phyloP scores from a whole-genome alignment of 441 rosid species.

The Flueggea neowawraea region DNA sequence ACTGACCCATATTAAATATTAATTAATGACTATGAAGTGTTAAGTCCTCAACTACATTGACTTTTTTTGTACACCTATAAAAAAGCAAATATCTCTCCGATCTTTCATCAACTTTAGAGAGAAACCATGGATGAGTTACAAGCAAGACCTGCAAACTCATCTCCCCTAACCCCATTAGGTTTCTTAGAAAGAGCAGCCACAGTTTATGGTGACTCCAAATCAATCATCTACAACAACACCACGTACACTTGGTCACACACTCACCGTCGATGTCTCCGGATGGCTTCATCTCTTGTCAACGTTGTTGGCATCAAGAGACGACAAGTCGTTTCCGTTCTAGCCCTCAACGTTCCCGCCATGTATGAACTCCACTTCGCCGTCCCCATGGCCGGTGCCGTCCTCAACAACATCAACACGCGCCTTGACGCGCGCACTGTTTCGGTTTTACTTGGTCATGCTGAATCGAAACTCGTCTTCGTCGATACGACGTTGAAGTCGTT shows the following conservation, averaged over 20 bases:
- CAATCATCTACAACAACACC: slow-evolving; percentile 52
- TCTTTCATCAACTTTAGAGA: no score
- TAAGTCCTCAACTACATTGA: no score
- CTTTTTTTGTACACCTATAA: no score
- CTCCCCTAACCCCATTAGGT: slow-evolving; percentile 61
- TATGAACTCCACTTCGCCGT: slow-evolving; percentile 88
- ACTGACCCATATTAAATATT: no score
- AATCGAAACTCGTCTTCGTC: slow-evolving; percentile 33
- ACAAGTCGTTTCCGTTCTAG: slow-evolving; percentile 67
- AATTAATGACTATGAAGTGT: no score
- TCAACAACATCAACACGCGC: slow-evolving; percentile 40
- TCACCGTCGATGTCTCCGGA: slow-evolving; percentile 57
- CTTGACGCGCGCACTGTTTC: slow-evolving; percentile 38
- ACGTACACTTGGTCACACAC: slow-evolving; percentile 72
- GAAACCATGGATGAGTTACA: slow-evolving; percentile 48
- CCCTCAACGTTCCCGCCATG: slow-evolving; percentile 74
- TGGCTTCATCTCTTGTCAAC: slow-evolving; percentile 59
- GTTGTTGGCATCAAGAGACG: slow-evolving; percentile 35
- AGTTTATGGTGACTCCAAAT: slow-evolving; percentile 64
- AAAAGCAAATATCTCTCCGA: no score
- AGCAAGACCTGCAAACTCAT: slow-evolving; percentile 46
- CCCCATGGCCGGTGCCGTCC: slow-evolving; percentile 67
- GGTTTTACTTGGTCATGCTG: slow-evolving; percentile 28
- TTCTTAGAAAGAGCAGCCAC: slow-evolving; percentile 72
- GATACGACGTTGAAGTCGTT: slow-evolving; percentile 14